Evolutionary conservation across 139 green algal species (phyloP), one percentile per base, ranked within the genome.

Genomic region (Chlamydomonas applanata): DNA sequence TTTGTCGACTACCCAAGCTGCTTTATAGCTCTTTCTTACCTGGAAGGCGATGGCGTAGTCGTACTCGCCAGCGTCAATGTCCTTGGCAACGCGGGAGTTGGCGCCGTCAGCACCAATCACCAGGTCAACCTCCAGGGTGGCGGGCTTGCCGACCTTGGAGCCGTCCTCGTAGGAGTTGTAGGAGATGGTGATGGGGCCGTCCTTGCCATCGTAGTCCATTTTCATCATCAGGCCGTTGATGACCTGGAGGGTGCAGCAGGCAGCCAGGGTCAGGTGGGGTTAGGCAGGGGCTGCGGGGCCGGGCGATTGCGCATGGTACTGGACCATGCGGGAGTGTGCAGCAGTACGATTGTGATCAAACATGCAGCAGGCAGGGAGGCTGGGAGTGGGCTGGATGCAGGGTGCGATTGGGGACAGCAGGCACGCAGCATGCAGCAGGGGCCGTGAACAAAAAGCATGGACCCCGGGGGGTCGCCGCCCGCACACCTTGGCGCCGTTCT

Each of bases 1-100:
- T n/a, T n/a, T n/a, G n/a, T n/a, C n/a, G n/a, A n/a, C n/a, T n/a
- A n/a, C n/a, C n/a, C n/a, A n/a, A n/a, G 54, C 54, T 11, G 46
- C 46, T 56, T 56, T 17, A 24, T 14, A 24, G 46, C 46, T 24
- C 46, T 56, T 56, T 14, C 20, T 32, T 64, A 87, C 83, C 82
- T 97, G 94, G 89, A 99, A 99, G 60, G 96, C 96, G 75, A 99
- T 99, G 79, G 96, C 96, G 79, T 98, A 99, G 85, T 99, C 96
- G 77, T 97, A 98, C 73, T 99, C 96, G 64, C 96, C 96, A 11
- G 96, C 96, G 73, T 94, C 96, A 40, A 99, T 99, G 72, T 95
- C 89, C 87, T 97, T 97, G 65, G 96, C 96, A n/a, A 99, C 93
- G 54, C 95, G 89, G 79, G 83, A 94, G 94, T 99, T 99, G 81